Evolutionary conservation across 1,284 basidiomycete species (phyloP).

Genomic region (Blastosporella zonata): DNA sequence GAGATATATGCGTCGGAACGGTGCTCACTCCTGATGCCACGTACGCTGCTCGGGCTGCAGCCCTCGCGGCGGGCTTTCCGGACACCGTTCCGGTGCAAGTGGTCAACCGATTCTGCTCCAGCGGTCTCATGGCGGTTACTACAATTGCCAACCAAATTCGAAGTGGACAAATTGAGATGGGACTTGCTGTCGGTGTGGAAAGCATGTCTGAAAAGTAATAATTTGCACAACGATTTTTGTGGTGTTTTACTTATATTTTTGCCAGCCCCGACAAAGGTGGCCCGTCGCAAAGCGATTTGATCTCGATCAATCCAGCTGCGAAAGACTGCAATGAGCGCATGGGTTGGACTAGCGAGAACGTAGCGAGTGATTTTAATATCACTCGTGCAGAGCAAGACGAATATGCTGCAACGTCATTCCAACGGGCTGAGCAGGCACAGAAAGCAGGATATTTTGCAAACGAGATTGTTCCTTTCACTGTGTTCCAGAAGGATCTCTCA

Average conservation of each 20-base stretch:
- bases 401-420: conserved; percentile 78
- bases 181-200: conserved; percentile 82
- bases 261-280: conserved; percentile 65
- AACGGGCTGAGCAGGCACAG: conserved; percentile 68
- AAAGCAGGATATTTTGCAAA: conserved; percentile 66
- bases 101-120: conserved; percentile 80
- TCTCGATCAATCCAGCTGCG: conserved; percentile 48
- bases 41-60: conserved; percentile 70
- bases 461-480: conserved; percentile 83
- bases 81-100: conserved; percentile 73
- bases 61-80: conserved; percentile 80
- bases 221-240: background rate
- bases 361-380: conserved; percentile 78
- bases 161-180: conserved; percentile 80
- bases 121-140: conserved; percentile 71
- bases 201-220: conserved; percentile 77
- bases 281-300: conserved; percentile 56
- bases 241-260: background rate
- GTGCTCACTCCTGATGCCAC: conserved; percentile 58
- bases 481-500: conserved; percentile 50
- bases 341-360: conserved; percentile 87
- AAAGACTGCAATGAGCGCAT: conserved; percentile 68
- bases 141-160: conserved; percentile 80
- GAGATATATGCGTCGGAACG: conserved; percentile 79
- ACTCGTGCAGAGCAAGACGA: conserved; percentile 83